Conservation (phyloP, 129 eudicot species). For the Solidago caesia region DNA sequence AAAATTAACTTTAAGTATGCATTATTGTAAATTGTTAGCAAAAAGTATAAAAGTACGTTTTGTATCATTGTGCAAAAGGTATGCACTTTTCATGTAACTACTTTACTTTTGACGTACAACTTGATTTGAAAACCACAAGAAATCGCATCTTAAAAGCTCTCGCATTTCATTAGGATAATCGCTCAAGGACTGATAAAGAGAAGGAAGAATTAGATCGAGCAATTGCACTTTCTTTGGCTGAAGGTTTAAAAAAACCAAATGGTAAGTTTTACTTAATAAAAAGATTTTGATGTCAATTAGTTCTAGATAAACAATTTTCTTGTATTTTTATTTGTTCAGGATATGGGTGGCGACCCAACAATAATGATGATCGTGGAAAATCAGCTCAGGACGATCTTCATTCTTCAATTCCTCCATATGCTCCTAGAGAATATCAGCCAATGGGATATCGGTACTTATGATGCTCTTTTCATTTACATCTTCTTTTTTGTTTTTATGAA, state of each 20-base stretch:
- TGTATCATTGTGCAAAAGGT: slow-evolving; percentile 35
- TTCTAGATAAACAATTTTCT: not conserved
- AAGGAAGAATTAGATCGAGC: slow-evolving; percentile 89
- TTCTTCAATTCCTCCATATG: slow-evolving; percentile 67
- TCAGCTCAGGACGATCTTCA: slow-evolving; percentile 46
- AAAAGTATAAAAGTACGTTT: slow-evolving; percentile 28
- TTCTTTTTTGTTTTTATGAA: not conserved
- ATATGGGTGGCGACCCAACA: slow-evolving; percentile 49
- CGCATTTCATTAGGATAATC: slow-evolving; percentile 61
- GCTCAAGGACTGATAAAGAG: slow-evolving; percentile 62
- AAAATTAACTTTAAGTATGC: slow-evolving; percentile 26
- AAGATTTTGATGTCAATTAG: slow-evolving; percentile 7
- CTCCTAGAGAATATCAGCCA: slow-evolving; percentile 56
- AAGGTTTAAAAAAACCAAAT: slow-evolving; percentile 68
- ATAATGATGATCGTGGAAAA: slow-evolving; percentile 60
- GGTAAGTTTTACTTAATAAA: slow-evolving; percentile 35
- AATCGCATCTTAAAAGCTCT: slow-evolving; percentile 10
- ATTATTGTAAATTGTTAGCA: slow-evolving; percentile 16
- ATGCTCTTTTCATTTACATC: not conserved
- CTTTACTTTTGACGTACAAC: slow-evolving; percentile 28
- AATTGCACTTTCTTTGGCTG: slow-evolving; percentile 76
- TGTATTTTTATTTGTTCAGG: slow-evolving; percentile 40
- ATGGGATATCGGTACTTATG: slow-evolving; percentile 51
- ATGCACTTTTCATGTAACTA: slow-evolving; percentile 33
- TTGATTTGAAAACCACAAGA: slow-evolving; percentile 24